phyloP scores from a whole-genome alignment of 352 stramenopile genomes.

The Elongisporangium senticosum region DNA sequence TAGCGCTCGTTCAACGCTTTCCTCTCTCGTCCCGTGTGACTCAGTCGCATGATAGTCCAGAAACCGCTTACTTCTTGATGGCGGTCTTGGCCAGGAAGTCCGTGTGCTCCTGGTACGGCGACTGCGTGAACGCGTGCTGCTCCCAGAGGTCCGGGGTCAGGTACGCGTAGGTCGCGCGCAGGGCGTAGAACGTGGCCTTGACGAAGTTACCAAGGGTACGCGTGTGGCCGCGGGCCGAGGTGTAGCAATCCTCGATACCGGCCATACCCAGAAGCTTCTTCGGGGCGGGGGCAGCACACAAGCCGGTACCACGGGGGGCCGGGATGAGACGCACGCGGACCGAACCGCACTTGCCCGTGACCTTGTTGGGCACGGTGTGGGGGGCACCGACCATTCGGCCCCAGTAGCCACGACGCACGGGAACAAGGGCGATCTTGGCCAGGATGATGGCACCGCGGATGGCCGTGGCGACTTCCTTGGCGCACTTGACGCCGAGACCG shows the following conservation, averaged over 20 bases:
- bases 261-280: slow-evolving; percentile 99
- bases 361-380: slow-evolving; percentile 98
- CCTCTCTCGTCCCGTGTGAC: slow-evolving; percentile 27
- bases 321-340: slow-evolving; percentile 99
- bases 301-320: slow-evolving; percentile 98
- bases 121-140: slow-evolving; percentile 89
- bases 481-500: slow-evolving; percentile 98
- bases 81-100: slow-evolving; percentile 98
- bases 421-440: slow-evolving; percentile 98
- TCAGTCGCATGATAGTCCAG: background rate
- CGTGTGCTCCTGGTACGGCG: slow-evolving; percentile 98
- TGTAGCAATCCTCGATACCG: slow-evolving; percentile 98
- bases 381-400: slow-evolving; percentile 91
- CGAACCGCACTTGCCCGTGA: slow-evolving; percentile 99
- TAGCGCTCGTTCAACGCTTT: slow-evolving; percentile 87
- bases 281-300: slow-evolving; percentile 96
- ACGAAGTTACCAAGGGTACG: slow-evolving; percentile 99
- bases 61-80: slow-evolving; percentile 81
- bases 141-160: slow-evolving; percentile 98
- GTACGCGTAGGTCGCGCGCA: slow-evolving; percentile 98
- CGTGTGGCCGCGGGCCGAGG: slow-evolving; percentile 95
- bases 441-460: slow-evolving; percentile 99
- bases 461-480: slow-evolving; percentile 98
- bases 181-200: slow-evolving; percentile 98
- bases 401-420: slow-evolving; percentile 99